Base-by-base conservation (phyloP, 192 early-diverging fungal species). In the Podila minutissima region DNA sequence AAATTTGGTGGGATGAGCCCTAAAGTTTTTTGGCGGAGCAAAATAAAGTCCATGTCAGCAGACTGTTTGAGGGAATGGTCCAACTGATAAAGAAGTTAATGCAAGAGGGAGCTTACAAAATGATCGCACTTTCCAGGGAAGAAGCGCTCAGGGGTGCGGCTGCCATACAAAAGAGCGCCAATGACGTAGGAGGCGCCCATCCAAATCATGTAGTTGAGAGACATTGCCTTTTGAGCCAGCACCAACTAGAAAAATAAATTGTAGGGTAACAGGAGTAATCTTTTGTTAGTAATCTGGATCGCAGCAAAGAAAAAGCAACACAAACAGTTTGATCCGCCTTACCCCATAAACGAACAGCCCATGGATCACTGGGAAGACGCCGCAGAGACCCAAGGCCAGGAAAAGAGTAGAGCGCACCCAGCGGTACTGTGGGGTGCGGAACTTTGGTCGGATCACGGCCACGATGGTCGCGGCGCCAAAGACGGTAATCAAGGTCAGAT, bases 151-250 rank as follows among this genome's bases (percentile, higher is more conserved):
- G 97, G 97, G 19, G 94, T 78, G 17, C 95, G 85, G 28, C 82
- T 81, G n/a, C 91, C 95, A 71, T 99, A 99, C 28, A 99, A 90
- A 26, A 93, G 71, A 32, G 95, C 95, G 22, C 97, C 97, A 37
- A 85, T 55, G 55, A 97, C 84, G 78, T 99, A 99, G 31, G 87
- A 88, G 3, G 62, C 75, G 3, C 91, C 97, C 94, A 95, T 96
- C 58, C 83, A 33, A 26, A 93, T 66, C 78, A 94, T 85, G 38
- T 92, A 87, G 15, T 85, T 73, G 29, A 94, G 64, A 24, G 92
- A 85, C 60, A 97, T 87, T 0, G 91, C 87, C 11, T 89, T 84
- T 33, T 84, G 62, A 13, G 74, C 75, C 29, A 85, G 65, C 22
- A 24, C n/a, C 35, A 62, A 1, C 83, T 85, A 24, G 57, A 59